phyloP scores from a whole-genome alignment of 1,139 yeast species.

The Lodderomyces orthopsilosis region DNA sequence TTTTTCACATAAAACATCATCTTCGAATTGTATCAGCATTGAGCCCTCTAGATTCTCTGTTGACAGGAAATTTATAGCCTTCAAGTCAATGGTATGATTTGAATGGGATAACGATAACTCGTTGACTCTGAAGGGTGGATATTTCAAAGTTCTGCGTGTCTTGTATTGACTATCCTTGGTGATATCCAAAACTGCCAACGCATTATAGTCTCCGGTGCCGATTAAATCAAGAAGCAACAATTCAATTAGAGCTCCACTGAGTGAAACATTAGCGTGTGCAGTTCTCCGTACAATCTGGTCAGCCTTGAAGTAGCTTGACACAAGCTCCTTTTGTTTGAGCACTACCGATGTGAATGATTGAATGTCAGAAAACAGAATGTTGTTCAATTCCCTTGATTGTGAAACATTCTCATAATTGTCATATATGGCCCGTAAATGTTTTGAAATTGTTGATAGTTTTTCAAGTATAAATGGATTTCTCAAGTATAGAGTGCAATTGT shows the following conservation, averaged over 20 bases:
- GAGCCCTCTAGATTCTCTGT: not conserved
- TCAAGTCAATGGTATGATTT: constrained; percentile 23
- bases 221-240: constrained; percentile 31
- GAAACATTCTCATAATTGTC: constrained; percentile 17
- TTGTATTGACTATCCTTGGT: not conserved
- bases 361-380: constrained; percentile 37
- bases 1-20: constrained; percentile 18
- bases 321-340: constrained; percentile 15
- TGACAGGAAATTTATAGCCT: constrained; percentile 24
- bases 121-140: constrained; percentile 41
- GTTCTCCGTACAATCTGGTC: constrained; percentile 38
- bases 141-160: constrained; percentile 22
- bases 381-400: constrained; percentile 24
- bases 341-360: constrained; percentile 24
- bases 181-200: constrained; percentile 37
- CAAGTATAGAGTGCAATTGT: constrained; percentile 19
- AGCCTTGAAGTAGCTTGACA: constrained; percentile 40
- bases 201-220: constrained; percentile 24
- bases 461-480: constrained; percentile 44
- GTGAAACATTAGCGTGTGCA: constrained; percentile 11
- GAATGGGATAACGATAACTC: constrained; percentile 26
- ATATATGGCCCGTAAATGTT: constrained; percentile 21
- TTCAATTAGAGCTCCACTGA: constrained; percentile 24
- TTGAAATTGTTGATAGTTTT: constrained; percentile 22
- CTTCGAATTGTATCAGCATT: constrained; percentile 18